These are phyloP conservation scores for Cinnamomum micranthum DNA, from an alignment of 164 flowering plant species.

Conservation along the genomic window DNA sequence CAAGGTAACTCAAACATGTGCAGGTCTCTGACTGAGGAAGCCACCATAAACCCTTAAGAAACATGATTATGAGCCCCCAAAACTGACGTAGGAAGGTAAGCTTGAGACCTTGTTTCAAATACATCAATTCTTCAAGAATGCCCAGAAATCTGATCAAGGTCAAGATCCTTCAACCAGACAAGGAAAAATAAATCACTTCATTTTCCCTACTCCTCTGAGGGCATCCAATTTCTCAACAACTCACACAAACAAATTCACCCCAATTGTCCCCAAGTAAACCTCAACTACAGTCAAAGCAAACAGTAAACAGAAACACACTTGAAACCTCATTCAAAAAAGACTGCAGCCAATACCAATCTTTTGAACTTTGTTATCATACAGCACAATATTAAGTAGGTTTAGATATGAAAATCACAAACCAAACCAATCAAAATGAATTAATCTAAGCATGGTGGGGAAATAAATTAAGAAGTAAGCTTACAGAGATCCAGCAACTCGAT, in stretches of 20 bases:
- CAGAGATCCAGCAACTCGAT: constrained; percentile 40
- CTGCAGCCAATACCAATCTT: neutral
- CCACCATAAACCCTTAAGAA: too few relatives aligned
- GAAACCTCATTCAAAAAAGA: neutral
- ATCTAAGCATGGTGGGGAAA: neutral
- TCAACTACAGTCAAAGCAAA: neutral
- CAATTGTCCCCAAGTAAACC: neutral
- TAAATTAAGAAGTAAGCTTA: constrained; percentile 21
- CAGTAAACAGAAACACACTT: neutral
- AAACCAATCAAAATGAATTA: neutral
- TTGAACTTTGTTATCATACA: neutral
- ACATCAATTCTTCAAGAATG: neutral
- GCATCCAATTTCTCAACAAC: neutral
- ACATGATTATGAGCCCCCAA: too few relatives aligned
- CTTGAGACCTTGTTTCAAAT: too few relatives aligned
- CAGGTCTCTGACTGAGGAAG: too few relatives aligned
- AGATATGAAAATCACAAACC: neutral
- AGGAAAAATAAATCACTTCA: neutral
- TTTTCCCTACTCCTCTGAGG: neutral
- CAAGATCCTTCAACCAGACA: neutral
- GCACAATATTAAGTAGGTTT: neutral
- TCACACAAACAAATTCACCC: neutral
- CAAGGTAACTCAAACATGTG: too few relatives aligned
- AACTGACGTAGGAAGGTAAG: too few relatives aligned
- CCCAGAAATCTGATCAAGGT: neutral